Evolutionary conservation across 495 filamentous ascomycete species (phyloP).

Genomic region (Physcia stellaris): DNA sequence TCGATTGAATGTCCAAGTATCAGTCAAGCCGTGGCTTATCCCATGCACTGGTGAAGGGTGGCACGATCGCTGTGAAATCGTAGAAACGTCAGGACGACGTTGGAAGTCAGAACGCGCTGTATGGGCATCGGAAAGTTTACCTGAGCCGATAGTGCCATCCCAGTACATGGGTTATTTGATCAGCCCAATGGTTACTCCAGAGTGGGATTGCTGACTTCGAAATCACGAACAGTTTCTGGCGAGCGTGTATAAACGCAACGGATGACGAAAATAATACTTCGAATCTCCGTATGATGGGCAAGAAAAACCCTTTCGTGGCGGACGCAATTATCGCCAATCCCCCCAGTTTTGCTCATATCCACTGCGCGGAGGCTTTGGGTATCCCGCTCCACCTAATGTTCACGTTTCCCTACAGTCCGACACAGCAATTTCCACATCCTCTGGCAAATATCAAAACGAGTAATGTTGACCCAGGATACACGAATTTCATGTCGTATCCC

Average conservation of each 20-base stretch:
- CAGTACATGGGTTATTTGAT: no score
- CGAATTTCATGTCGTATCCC: conserved; percentile 63
- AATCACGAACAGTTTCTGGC: conserved; percentile 57
- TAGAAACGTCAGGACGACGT: no score
- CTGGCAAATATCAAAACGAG: conserved; percentile 52
- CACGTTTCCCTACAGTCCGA: conserved; percentile 52
- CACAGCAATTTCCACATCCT: conserved; percentile 57
- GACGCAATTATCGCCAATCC: conserved; percentile 63
- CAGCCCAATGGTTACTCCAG: no score
- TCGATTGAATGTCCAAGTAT: no score
- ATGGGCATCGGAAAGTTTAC: no score
- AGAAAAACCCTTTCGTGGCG: conserved; percentile 43
- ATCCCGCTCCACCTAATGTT: conserved; percentile 57
- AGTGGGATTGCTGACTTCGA: no score
- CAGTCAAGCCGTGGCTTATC: no score
- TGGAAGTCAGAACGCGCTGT: no score
- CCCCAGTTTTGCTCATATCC: conserved; percentile 51
- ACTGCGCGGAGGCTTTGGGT: conserved; percentile 50
- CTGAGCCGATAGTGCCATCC: no score
- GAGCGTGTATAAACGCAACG: conserved; percentile 36
- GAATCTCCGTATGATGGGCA: conserved; percentile 41
- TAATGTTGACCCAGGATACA: conserved; percentile 45
- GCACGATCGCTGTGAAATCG: no score
- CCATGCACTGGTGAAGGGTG: no score
- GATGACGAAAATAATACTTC: conserved; percentile 29